phyloP scores from a whole-genome alignment of 768 basidiomycete species.

The Kockovaella imperatae region DNA sequence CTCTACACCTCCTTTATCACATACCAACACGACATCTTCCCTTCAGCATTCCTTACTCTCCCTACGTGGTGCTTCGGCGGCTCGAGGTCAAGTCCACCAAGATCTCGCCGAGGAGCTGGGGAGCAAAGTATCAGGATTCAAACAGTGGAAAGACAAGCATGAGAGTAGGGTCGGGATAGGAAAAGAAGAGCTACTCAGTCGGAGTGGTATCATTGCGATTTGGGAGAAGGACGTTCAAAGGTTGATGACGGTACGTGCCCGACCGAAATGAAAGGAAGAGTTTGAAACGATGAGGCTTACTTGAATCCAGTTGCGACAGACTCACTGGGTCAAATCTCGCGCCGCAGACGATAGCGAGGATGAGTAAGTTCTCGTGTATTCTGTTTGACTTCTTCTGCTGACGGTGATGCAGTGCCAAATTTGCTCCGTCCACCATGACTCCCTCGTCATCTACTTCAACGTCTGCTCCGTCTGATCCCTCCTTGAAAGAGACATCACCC shows the following conservation, averaged over 20 bases:
- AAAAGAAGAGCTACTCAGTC: constrained; percentile 58
- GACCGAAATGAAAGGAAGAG: no score
- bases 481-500: constrained; percentile 6
- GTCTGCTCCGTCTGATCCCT: constrained; percentile 18
- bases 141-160: constrained; percentile 67
- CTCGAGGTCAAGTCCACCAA: constrained; percentile 67
- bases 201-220: constrained; percentile 62
- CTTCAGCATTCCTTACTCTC: constrained; percentile 31
- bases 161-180: constrained; percentile 60
- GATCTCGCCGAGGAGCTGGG: constrained; percentile 66
- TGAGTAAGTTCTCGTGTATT: constrained; percentile 56
- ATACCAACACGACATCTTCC: constrained; percentile 13
- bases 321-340: constrained; percentile 68
- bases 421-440: constrained; percentile 67
- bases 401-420: constrained; percentile 60
- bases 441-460: no score
- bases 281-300: no score
- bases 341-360: constrained; percentile 88
- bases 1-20: constrained; percentile 51
- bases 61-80: constrained; percentile 26
- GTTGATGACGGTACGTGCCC: constrained; percentile 18
- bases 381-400: neutral
- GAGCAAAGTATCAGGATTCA: constrained; percentile 70
- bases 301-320: constrained; percentile 55
- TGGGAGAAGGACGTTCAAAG: constrained; percentile 40